Conservation (phyloP, 2,329 filamentous ascomycete genomes). For the Madurella mycetomatis region DNA sequence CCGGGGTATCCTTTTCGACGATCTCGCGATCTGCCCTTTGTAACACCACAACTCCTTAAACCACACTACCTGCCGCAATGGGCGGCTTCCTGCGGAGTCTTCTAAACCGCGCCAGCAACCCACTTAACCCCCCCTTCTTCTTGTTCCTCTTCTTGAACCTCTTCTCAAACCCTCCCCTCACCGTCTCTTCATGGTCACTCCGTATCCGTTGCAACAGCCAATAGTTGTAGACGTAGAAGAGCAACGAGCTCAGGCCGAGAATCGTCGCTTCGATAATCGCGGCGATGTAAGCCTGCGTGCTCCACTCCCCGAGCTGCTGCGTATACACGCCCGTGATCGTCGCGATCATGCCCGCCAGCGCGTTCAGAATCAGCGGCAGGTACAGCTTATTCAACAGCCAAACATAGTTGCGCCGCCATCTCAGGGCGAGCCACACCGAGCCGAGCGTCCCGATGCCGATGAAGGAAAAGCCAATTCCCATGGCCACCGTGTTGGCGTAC, state of each 20-base stretch:
- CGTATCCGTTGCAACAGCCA: conserved; percentile 32
- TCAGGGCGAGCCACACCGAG: conserved; percentile 41
- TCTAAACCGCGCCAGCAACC: conserved; percentile 1
- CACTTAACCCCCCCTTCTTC: not conserved
- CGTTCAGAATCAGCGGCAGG: conserved; percentile 42
- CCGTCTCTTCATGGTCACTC: conserved; percentile 25
- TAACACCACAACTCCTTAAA: conserved; percentile 7
- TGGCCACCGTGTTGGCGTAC: conserved; percentile 31
- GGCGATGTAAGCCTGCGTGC: conserved; percentile 39
- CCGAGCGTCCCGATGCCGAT: conserved; percentile 39
- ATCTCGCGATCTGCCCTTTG: not conserved
- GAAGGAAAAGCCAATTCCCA: conserved; percentile 39
- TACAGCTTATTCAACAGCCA: conserved; percentile 52
- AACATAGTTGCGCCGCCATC: conserved; percentile 46
- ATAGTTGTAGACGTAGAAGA: conserved; percentile 32
- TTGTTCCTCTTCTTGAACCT: conserved; percentile 1
- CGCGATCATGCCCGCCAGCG: conserved; percentile 45
- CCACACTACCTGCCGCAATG: conserved; percentile 27
- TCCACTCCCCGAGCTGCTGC: conserved; percentile 42
- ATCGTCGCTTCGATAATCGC: conserved; percentile 35
- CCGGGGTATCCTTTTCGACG: not conserved
- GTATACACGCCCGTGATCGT: conserved; percentile 48
- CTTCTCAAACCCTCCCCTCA: conserved; percentile 7
- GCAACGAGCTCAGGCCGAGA: conserved; percentile 24
- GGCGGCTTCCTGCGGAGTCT: conserved; percentile 14